Conservation (phyloP, 202 grass and related monocot genomes). For the Zizania palustris region DNA sequence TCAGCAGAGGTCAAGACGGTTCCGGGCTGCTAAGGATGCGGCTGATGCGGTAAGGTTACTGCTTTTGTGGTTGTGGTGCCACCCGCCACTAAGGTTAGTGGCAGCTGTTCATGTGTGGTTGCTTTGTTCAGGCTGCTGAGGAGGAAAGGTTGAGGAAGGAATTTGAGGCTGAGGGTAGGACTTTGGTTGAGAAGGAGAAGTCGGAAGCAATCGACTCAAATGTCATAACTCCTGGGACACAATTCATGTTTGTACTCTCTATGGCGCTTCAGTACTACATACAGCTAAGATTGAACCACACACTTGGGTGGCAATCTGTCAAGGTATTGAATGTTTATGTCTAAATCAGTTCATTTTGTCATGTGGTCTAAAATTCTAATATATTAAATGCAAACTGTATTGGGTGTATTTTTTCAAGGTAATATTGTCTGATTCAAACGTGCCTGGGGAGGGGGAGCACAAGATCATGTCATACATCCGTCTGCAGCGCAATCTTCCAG, state of each 20-base stretch:
- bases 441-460: constrained; percentile 95
- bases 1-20: constrained; percentile 88
- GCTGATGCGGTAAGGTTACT: constrained; percentile 68
- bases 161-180: constrained; percentile 71
- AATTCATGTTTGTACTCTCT: constrained; percentile 91
- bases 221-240: constrained; percentile 92
- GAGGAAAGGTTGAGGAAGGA: constrained; percentile 77
- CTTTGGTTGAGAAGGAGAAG: constrained; percentile 60
- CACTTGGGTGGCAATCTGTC: constrained; percentile 81
- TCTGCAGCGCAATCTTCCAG: constrained; percentile 80
- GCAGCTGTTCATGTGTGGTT: constrained; percentile 28
- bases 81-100: not conserved
- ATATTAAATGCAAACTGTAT: constrained; percentile 48
- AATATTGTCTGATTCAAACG: constrained; percentile 94
- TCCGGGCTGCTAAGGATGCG: constrained; percentile 87
- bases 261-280: constrained; percentile 90
- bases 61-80: not conserved
- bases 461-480: constrained; percentile 99
- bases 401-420: constrained; percentile 71
- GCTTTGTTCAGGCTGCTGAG: constrained; percentile 70
- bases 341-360: constrained; percentile 18
- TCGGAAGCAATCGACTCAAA: constrained; percentile 80
- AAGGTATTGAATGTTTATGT: constrained; percentile 79
- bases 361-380: constrained; percentile 35
- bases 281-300: constrained; percentile 78